A percentile compares a stretch with the other conserved stretches of the same genome.
These are phyloP conservation scores for Torulaspora quercuum DNA, from an alignment of 805 yeast species.

Conservation along the genomic window DNA sequence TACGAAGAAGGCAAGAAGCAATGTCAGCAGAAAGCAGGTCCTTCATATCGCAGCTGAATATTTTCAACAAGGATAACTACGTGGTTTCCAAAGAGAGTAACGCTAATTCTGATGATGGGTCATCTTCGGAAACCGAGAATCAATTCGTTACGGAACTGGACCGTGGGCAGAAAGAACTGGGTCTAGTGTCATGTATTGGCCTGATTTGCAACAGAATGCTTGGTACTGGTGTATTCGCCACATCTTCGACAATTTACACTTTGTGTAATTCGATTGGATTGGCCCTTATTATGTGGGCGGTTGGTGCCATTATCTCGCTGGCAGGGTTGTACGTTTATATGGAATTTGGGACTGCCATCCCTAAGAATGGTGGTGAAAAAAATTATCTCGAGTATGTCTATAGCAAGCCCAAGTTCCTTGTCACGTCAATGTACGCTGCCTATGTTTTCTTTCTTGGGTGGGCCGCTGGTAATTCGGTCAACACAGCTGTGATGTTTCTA, in stretches of 20 bases:
- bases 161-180: slow-evolving; percentile 44
- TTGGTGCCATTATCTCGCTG: slow-evolving; percentile 66
- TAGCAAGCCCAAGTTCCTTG: slow-evolving; percentile 63
- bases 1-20: too few relatives aligned
- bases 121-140: slow-evolving; percentile 22
- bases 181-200: slow-evolving; percentile 58
- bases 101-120: slow-evolving; percentile 7
- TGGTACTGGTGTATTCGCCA: slow-evolving; percentile 75
- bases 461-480: slow-evolving; percentile 82
- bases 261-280: slow-evolving; percentile 67
- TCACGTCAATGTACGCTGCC: slow-evolving; percentile 63
- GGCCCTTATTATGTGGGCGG: slow-evolving; percentile 67
- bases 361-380: slow-evolving; percentile 84
- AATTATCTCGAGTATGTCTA: slow-evolving; percentile 72
- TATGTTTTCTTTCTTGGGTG: slow-evolving; percentile 75
- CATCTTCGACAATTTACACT: slow-evolving; percentile 55
- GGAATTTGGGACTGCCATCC: slow-evolving; percentile 76
- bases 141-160: slow-evolving; percentile 39
- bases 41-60: slow-evolving; percentile 30
- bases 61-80: slow-evolving; percentile 32
- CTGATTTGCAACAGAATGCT: slow-evolving; percentile 64
- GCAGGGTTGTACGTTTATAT: slow-evolving; percentile 66
- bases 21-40: slow-evolving; percentile 11
- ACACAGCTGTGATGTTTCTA: slow-evolving; percentile 72
- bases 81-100: slow-evolving; percentile 10